Conservation (phyloP, 352 stramenopile species). For the Pelagophyceae sp. region DNA sequence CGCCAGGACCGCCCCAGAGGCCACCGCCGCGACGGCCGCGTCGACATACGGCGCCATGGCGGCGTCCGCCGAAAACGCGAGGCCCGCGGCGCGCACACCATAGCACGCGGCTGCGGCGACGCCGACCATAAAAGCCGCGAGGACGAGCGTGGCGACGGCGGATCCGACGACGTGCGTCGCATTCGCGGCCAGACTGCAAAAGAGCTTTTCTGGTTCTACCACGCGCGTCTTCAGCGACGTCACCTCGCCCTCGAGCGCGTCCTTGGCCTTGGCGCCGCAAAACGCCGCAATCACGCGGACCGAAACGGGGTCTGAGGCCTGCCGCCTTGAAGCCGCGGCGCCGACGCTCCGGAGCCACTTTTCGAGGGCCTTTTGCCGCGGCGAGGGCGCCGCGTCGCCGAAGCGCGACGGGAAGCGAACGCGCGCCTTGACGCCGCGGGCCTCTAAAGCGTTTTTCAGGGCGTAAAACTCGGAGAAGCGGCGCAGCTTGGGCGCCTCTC, state of each 20-base stretch:
- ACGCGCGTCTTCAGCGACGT: not conserved
- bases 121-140: not conserved
- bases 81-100: not conserved
- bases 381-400: not conserved
- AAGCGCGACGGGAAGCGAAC: not conserved
- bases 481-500: not conserved
- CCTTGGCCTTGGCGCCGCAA: not conserved
- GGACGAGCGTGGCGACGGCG: not conserved
- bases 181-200: not conserved
- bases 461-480: slow-evolving; percentile 3
- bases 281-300: not conserved
- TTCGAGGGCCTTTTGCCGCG: not conserved
- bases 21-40: not conserved
- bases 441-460: not conserved
- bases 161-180: not conserved
- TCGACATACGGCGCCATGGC: not conserved
- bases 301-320: not conserved
- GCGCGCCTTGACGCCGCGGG: not conserved
- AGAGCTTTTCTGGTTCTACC: not conserved
- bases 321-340: not conserved
- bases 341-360: not conserved
- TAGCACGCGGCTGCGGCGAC: not conserved
- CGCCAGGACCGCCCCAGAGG: not conserved
- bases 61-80: not conserved
- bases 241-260: not conserved